Evolutionary conservation across 306 rosid species (phyloP), one percentile per base, ranked within the genome.

Genomic region (Gastrolobium villosum): DNA sequence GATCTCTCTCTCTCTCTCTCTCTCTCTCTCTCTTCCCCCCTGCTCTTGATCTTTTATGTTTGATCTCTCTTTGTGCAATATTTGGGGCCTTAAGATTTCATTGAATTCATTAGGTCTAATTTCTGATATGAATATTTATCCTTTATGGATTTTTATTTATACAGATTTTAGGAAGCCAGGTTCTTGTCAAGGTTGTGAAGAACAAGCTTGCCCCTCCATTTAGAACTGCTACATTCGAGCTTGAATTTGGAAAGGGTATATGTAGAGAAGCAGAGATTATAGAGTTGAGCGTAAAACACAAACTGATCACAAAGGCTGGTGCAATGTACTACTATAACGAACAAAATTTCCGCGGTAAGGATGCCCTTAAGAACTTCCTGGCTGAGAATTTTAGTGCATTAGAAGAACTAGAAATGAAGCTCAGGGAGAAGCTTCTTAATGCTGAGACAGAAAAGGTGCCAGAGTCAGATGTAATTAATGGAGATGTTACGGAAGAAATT

Each of bases 161-260:
- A 81, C 86, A 94, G 99, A 72, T 83, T 10, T 2, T 92, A 49
- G 99, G 99, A 67, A 95, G 89, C 80, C 91, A 88, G 84, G 75
- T 95, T 83, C 86, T 81, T 54, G 99, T 92, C 68, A 95, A 95
- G 90, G 86, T 95, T 55, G 97, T 95, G 80, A 95, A 95, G 86
- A 95, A 95, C 88, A 95, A 95, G 87, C 98, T 88, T 15, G 99
- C 96, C 70, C 97, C 99, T 76, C 99, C 99, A 10, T 92, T 89
- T 80, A 91, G 75, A 84, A 87, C 86, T 10, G 97, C 89, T 1
- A 89, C 86, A 72, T 86, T 95, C 48, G 99, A 95, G 87, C 95
- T 95, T 8, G 90, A 90, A 90, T 92, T 90, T 86, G 99, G 99
- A 31, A 92, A 89, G 87, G 98, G 99, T 39, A 89, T 95, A 80